Evolutionary conservation across 1,284 basidiomycete genomes (phyloP).

Genomic region (Cutaneotrichosporon sp.): DNA sequence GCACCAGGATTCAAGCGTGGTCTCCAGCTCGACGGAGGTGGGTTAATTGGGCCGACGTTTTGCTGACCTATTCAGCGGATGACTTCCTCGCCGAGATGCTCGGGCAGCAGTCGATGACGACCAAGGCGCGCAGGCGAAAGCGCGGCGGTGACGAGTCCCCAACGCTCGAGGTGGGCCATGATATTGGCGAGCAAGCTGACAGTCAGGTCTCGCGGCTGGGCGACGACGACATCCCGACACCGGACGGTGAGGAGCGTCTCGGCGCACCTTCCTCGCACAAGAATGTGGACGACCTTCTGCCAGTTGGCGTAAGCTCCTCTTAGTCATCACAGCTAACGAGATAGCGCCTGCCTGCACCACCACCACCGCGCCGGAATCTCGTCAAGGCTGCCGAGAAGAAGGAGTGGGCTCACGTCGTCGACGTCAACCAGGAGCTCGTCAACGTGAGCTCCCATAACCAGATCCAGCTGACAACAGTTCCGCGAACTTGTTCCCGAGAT

Average conservation of each 20-base stretch:
- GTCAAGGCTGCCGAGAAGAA: slow-evolving; percentile 65
- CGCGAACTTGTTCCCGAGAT: slow-evolving; percentile 55
- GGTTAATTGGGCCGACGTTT: slow-evolving; percentile 16
- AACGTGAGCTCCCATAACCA: slow-evolving; percentile 57
- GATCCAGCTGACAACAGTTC: slow-evolving; percentile 36
- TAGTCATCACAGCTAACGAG: slow-evolving; percentile 13
- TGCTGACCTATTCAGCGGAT: slow-evolving; percentile 36
- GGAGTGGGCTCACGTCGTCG: slow-evolving; percentile 97
- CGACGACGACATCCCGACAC: slow-evolving; percentile 31
- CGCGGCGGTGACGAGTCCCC: slow-evolving; percentile 39
- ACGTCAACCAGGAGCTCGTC: slow-evolving; percentile 82
- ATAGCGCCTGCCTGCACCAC: slow-evolving; percentile 53
- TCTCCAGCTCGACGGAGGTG: slow-evolving; percentile 47
- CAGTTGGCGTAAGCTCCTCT: slow-evolving; percentile 65
- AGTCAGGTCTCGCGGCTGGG: slow-evolving; percentile 34
- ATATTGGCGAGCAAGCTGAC: neutral
- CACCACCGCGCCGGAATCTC: slow-evolving; percentile 38
- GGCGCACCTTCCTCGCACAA: slow-evolving; percentile 28
- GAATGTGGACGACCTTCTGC: slow-evolving; percentile 80
- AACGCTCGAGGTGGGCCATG: slow-evolving; percentile 28
- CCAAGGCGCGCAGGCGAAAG: slow-evolving; percentile 43
- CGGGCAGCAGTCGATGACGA: slow-evolving; percentile 39
- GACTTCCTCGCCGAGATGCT: slow-evolving; percentile 51
- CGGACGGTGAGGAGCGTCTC: slow-evolving; percentile 15
- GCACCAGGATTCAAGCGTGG: slow-evolving; percentile 47